Base-by-base conservation (phyloP, 352 stramenopile species). In the Phytophthora cryptogea region DNA sequence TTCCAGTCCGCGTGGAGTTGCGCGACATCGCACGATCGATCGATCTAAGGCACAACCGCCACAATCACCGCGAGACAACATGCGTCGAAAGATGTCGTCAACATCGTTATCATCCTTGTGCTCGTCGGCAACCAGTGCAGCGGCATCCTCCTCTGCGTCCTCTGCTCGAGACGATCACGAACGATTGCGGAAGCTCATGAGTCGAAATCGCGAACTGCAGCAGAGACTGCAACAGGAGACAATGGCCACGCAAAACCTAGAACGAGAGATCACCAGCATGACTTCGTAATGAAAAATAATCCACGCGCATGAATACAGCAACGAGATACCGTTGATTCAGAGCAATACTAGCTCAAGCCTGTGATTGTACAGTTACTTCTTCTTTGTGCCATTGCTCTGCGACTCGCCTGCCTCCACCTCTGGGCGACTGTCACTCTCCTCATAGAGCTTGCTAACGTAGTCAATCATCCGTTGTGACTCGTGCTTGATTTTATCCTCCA, bases 201-300 rank as follows among this genome's bases (percentile, higher is more conserved):
- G 56, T 14, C 74, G 83, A 17, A 94, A 94, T 61, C 83, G 81
- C 13, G 83, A 91, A 37, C 60, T 94, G 8, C 81, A 94, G 54
- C 80, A 84, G 36, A 77, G 81, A 23, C 70, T 94, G 3, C 77
- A 94, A 43, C 74, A 82, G 39, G 84, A 93, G 50, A 89, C 81
- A 4, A 68, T 88, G 30, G 80, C 81, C 10, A 90, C 81, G 27
- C 74, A 86, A 32, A 80, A 78, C 26, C 66, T 93, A 20, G 83
- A 93, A 50, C 66, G 83, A 44, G 83, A 91, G 53, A 89, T 91
- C 65, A 83, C 73, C 5, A 63, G 80, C 42, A 86, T 92, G 44
- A 83, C 74, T 9, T 72, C 71, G 4, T 71, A 55, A 66, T 4
- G 2, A n/a, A 42, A 42, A 5, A 42, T 23, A 23, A 23, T 23